Evolutionary conservation across 23 red algal species (phyloP), one percentile per base, ranked within the genome.

Genomic region (Chondrus crispus): DNA sequence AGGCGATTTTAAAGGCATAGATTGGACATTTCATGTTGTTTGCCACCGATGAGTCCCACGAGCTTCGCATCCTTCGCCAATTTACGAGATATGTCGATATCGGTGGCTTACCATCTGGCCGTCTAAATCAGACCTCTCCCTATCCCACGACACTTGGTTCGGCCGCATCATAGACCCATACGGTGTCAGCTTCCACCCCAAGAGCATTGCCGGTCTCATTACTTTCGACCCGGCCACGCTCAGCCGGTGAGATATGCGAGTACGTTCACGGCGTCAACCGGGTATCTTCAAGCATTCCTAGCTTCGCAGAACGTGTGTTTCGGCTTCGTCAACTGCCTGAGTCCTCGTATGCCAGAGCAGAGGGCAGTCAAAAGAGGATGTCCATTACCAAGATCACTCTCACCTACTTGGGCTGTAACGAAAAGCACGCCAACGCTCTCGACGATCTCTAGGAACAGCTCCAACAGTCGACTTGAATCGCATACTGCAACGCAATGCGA

Each of bases 21-120:
- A 68, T 83, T 29, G 78, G 57, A 9, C 0, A 83, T 11, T 83
- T 83, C 78, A 54, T 83, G 78, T 19, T 83, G n/a, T 83, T n/a
- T 32, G 8, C 78, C 0, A n/a, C 9, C 24, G 29, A 20, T 52
- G 53, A 83, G 24, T 9, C 12, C 45, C 41, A 62, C 78, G 11
- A 60, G 11, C 48, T 83, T 16, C 51, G 51, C 20, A 83, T 68
- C 28, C 14, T 83, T 6, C 78, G 78, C 51, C 45, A 52, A 10
- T 83, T 83, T 83, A 13, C 24, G 2, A 83, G 46, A 83, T 83
- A 13, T 63, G 78, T 22, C 78, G 78, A 28, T 11, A 68, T 7
- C 78, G 46, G 19, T 1, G 78, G 10, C 45, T 83, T 24, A 14
- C 57, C 10, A 29, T 83, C 29, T 83, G 45, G 8, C 2, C 40